Percentiles rank a stretch among this genome's conserved stretches.
These are phyloP conservation scores for Amylocystis lapponica DNA, from an alignment of 768 basidiomycete genomes.

Conservation along the genomic window DNA sequence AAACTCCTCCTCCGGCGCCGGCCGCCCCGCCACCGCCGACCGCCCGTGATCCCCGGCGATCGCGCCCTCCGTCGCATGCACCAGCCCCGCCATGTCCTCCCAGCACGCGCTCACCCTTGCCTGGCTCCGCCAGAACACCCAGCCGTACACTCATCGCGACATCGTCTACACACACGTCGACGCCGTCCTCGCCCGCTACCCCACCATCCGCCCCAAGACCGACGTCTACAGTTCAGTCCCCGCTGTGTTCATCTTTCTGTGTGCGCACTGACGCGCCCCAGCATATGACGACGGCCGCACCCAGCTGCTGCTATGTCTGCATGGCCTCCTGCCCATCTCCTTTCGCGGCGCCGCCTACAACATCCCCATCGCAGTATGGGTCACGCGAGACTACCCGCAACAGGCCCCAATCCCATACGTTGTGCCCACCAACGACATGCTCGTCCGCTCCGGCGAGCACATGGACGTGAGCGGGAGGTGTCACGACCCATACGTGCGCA, in stretches of 20 bases:
- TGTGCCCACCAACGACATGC: constrained; percentile 87
- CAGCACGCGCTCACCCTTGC: constrained; percentile 32
- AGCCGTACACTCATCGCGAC: constrained; percentile 48
- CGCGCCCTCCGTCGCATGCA: neutral
- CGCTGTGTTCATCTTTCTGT: constrained; percentile 4
- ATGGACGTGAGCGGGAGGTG: constrained; percentile 82
- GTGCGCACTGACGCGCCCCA: constrained; percentile 28
- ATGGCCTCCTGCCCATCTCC: constrained; percentile 86
- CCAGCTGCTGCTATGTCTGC: constrained; percentile 83
- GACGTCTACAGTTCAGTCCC: constrained; percentile 65
- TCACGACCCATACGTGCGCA: constrained; percentile 57
- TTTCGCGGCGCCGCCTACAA: constrained; percentile 79
- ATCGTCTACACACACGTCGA: constrained; percentile 62
- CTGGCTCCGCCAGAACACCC: constrained; percentile 66
- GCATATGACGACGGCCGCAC: constrained; percentile 94
- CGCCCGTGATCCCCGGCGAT: neutral
- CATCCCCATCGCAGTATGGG: constrained; percentile 88
- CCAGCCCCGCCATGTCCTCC: constrained; percentile 22
- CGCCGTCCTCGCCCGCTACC: constrained; percentile 45
- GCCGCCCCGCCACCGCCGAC: neutral
- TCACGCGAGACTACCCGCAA: constrained; percentile 79
- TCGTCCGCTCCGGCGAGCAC: constrained; percentile 67
- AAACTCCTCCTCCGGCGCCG: neutral
- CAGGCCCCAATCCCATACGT: constrained; percentile 85
- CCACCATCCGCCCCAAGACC: constrained; percentile 67